Evolutionary conservation across 495 filamentous ascomycete genomes (phyloP).

Genomic region (Lophiotrema nucula): DNA sequence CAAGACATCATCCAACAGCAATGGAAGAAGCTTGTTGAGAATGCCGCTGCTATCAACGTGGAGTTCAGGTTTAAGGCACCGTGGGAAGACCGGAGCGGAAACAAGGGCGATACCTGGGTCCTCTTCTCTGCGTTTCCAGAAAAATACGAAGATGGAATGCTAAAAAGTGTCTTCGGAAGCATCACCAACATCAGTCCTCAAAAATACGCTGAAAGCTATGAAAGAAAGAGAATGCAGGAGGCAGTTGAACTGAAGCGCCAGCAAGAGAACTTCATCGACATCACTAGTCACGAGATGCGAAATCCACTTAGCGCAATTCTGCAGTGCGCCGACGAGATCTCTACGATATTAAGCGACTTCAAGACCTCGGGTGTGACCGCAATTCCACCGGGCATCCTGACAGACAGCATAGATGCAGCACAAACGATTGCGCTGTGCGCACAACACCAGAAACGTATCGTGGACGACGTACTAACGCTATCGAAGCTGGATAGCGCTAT

Average conservation of each 20-base stretch:
- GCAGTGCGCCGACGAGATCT: constrained; percentile 78
- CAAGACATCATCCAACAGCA: constrained; percentile 49
- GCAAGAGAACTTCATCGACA: constrained; percentile 80
- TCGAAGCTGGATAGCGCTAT: constrained; percentile 81
- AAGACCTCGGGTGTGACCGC: constrained; percentile 26
- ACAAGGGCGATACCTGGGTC: constrained; percentile 64
- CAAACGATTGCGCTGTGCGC: constrained; percentile 75
- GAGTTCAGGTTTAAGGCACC: constrained; percentile 68
- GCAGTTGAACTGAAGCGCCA: constrained; percentile 47
- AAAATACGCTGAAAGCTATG: constrained; percentile 58
- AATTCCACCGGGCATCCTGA: constrained; percentile 47
- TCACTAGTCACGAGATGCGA: constrained; percentile 83
- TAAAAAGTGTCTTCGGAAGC: constrained; percentile 68
- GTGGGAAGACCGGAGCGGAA: constrained; percentile 58
- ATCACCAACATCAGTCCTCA: constrained; percentile 48
- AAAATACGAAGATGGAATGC: constrained; percentile 51
- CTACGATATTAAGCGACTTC: constrained; percentile 51
- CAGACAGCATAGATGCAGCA: constrained; percentile 65
- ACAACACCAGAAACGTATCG: constrained; percentile 75
- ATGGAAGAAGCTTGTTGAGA: constrained; percentile 59
- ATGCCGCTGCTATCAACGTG: constrained; percentile 56
- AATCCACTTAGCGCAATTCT: constrained; percentile 80
- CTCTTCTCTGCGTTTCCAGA: constrained; percentile 70
- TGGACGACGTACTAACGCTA: constrained; percentile 75
- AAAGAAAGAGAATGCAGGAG: constrained; percentile 53